A percentile compares a stretch with the other conserved stretches of the same genome.
These are phyloP conservation scores for Penicilliopsis zonata DNA, from an alignment of 495 filamentous ascomycete genomes.

Conservation along the genomic window DNA sequence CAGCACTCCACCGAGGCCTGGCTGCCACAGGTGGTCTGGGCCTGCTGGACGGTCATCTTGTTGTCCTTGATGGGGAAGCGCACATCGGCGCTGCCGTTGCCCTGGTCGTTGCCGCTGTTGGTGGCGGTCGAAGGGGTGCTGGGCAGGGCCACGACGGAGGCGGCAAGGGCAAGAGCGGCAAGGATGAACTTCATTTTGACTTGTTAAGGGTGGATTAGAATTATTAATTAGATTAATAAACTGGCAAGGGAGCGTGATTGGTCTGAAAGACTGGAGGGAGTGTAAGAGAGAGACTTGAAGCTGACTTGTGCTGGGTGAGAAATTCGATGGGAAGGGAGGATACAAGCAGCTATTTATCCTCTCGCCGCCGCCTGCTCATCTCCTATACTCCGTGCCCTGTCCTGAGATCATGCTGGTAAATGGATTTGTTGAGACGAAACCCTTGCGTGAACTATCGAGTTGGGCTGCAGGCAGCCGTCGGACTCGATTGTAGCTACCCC, in stretches of 20 bases:
- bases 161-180: conserved; percentile 5
- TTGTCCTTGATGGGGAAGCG: conserved; percentile 24
- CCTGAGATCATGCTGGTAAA: too few species aligned
- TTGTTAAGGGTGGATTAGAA: neutral
- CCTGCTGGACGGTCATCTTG: conserved; percentile 33
- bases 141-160: conserved; percentile 4
- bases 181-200: conserved; percentile 7
- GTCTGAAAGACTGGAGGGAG: neutral
- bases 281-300: neutral
- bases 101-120: conserved; percentile 2
- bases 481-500: too few species aligned
- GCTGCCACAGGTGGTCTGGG: conserved; percentile 35
- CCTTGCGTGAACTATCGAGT: too few species aligned
- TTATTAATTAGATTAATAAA: conserved; percentile 1
- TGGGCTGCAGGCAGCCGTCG: too few species aligned
- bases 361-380: too few species aligned
- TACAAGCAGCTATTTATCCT: neutral
- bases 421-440: too few species aligned
- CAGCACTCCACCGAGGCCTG: conserved; percentile 39
- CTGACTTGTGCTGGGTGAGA: too few species aligned
- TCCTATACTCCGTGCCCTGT: too few species aligned
- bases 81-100: conserved; percentile 6
- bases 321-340: too few species aligned
- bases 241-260: neutral
- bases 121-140: neutral